Evolutionary conservation across 495 filamentous ascomycete species (phyloP), one percentile per base, ranked within the genome.

Genomic region (Xylaria grammica): DNA sequence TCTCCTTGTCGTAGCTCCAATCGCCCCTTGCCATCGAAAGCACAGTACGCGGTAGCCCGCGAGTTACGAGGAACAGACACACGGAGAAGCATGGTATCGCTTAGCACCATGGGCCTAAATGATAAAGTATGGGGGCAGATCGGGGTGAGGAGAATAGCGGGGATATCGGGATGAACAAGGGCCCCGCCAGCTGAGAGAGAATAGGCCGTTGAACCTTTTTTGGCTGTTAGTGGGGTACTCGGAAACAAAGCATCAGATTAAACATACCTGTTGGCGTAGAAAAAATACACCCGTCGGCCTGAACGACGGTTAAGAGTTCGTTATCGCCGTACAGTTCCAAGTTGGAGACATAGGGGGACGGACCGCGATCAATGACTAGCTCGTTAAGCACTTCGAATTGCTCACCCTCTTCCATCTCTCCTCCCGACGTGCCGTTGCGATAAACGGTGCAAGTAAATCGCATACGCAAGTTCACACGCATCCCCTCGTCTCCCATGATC

Each of bases 81-180:
- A 53, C 92, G 92, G 48, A 99, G 85, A 26, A 94, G 86, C 77
- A 97, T 89, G 38, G 89, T 94, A 76, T 99, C 95, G 36, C 91
- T 94, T n/a, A 99, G 87, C n/a, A 99, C 90, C 91, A 99, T 97
- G 32, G 95, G 95, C 10, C 95, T 87, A 86, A 99, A 98, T 38
- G 92, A 96, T 20, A 99, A 84, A 0, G 94, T 97, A 74, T 99
- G 95, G 17, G 95, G 94, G 75, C 95, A 99, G 74, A 99, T 99
- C 0, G 96, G 96, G 2, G 96, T 97, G 51, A 99, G 87, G 15
- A 98, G 91, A 73, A 99, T 97, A 69, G 93, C 95, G 8, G 95
- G 96, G 62, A 99, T 97, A 67, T 96, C 96, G 8, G 95, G 95
- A 73, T 97, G 94, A 63, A 97, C 94, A 29, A 99, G 88, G 26